Evolutionary conservation across 768 basidiomycete species (phyloP), one percentile per base, ranked within the genome.

Genomic region (Trametes cingulata): DNA sequence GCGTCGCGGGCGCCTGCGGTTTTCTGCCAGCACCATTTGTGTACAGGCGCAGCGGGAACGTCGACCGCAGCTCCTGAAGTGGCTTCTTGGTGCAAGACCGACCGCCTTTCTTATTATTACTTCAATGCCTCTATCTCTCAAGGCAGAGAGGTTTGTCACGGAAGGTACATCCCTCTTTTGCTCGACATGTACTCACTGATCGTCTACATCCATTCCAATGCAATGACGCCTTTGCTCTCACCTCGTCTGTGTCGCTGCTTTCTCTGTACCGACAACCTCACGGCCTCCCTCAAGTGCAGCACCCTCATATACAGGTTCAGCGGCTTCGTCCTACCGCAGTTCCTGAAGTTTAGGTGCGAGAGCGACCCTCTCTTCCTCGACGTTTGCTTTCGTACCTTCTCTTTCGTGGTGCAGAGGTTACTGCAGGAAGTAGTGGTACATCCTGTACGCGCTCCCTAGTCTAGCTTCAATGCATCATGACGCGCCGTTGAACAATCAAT

Each of bases 41-140:
- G 74, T 75, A 75, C 74, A 75, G 72, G 70, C 68, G 69, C 70
- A 69, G 71, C 66, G 72, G 68, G 42, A 52, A 46, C 46, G 50
- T 61, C 64, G 56, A 71, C 72, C 68, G 69, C 71, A 66, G 70
- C 69, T 56, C 73, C 73, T 75, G 74, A 75, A 74, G 72, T 70
- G 70, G 68, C 48, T 70, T 69, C 61, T 50, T 47, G 61, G 71
- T 75, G 74, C 74, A 64, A 75, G 40, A 75, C 22, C 48, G 42
- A 74, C 40, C 45, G 14, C 42, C 24, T 50, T 65, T 65, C 67
- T 63, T 64, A 66, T 64, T 67, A 69, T 70, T 70, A 71, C 68
- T 66, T 67, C 66, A 47, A 56, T 67, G 53, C 66, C 68, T 51
- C 37, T 52, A 39, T 50, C 14, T 56, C 24, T 29, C 49, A 68